Base-by-base conservation (phyloP, 75 land plant species). In the Picea sitchensis region DNA sequence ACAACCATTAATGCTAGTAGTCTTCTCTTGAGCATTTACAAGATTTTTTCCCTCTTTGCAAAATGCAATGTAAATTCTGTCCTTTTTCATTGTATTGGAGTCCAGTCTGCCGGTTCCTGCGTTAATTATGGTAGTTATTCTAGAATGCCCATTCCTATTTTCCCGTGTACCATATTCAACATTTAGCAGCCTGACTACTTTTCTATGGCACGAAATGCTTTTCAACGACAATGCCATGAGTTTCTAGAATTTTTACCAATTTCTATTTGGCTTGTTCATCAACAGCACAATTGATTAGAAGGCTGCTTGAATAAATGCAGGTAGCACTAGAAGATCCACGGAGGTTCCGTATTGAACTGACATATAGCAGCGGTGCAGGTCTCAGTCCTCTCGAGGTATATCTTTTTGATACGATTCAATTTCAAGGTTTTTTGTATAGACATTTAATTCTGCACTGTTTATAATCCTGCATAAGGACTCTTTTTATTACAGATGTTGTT, bases 351-450 rank as follows among this genome's bases (percentile, higher is more conserved):
- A 90, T 97, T 31, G 99, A 98, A 82, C 73, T 98, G 88, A 90
- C 98, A 58, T 98, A 92, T 75, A 98, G 99, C 80, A 87, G 98
- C 73, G 99, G 99, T 69, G 96, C 99, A 71, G 96, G 95, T 83
- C 85, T 92, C 63, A 93, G 91, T 77, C 96, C 99, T 58, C 82
- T 98, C 57, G 93, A 98, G 96, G 99, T 95, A 75, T 71, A 61
- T 57, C 14, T 12, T 21, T 54, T 65, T 12, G 56, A 51, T 51
- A 51, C 56, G 56, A 51, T 51, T 51, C 56, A 51, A 51, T 80
- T 47, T 57, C 81, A 79, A 73, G 47, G 7, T 56, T 71, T 72
- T 26, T 51, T 31, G 4, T 72, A 14, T 41, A 54, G 60, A 61
- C 31, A 23, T 1, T 65, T 65, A n/a, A 41, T n/a, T 0, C 8